Percentiles rank a stretch among this genome's conserved stretches.
Conservation (phyloP, 2,329 filamentous ascomycete species). For the Ilyonectria mors-panacis region DNA sequence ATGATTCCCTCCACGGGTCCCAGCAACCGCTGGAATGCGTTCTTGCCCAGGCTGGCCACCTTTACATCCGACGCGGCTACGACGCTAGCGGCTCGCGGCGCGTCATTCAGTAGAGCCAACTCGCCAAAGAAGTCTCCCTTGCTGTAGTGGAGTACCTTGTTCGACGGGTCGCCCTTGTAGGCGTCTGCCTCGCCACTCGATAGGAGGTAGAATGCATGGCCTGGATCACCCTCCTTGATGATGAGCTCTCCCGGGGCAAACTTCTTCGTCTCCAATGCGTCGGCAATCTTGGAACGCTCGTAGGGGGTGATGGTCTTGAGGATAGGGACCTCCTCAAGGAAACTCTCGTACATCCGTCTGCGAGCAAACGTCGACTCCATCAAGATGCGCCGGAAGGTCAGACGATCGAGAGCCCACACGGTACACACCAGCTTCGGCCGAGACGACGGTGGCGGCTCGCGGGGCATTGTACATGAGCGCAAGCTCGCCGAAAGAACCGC, state of each 20-base stretch:
- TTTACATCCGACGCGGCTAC: slow-evolving; percentile 90
- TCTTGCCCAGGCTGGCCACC: slow-evolving; percentile 92
- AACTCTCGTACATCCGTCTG: slow-evolving; percentile 96
- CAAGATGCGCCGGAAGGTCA: slow-evolving; percentile 96
- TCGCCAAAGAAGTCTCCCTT: slow-evolving; percentile 99
- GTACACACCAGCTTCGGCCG: slow-evolving; percentile 82
- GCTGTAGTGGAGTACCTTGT: slow-evolving; percentile 83
- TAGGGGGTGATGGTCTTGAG: slow-evolving; percentile 88
- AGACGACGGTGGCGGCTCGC: slow-evolving; percentile 93
- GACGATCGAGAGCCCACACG: slow-evolving; percentile 93
- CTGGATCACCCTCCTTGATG: slow-evolving; percentile 92
- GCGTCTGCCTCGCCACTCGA: slow-evolving; percentile 91
- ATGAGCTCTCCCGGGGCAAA: slow-evolving; percentile 85
- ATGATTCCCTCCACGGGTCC: slow-evolving; percentile 96
- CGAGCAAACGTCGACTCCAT: slow-evolving; percentile 99
- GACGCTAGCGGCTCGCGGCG: slow-evolving; percentile 91
- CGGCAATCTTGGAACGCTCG: slow-evolving; percentile 97
- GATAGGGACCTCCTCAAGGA: slow-evolving; percentile 93
- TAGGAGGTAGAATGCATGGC: slow-evolving; percentile 91
- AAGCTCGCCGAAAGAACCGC: slow-evolving; percentile 95
- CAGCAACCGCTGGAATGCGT: slow-evolving; percentile 92
- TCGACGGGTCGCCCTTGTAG: slow-evolving; percentile 80
- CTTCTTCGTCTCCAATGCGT: slow-evolving; percentile 93
- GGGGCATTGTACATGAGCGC: slow-evolving; percentile 99
- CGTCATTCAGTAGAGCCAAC: slow-evolving; percentile 92